Evolutionary conservation across 805 yeast species (phyloP).

Genomic region (Schizosaccharomyces lindneri): DNA sequence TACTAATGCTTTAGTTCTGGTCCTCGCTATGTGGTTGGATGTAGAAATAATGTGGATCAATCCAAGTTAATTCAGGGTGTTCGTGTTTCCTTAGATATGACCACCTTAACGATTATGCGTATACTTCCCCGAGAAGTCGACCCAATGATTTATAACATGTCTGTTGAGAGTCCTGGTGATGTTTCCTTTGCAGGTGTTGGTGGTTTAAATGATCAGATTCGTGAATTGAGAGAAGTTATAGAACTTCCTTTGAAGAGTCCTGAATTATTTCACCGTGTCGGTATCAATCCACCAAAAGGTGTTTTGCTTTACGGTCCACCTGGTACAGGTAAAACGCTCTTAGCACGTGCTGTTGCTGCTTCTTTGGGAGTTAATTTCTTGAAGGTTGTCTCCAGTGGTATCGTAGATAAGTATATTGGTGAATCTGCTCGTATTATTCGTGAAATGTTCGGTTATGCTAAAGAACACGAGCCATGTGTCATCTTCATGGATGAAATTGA

Average conservation of each 20-base stretch:
- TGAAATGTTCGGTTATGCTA: slow-evolving; percentile 95
- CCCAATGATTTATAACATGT: slow-evolving; percentile 94
- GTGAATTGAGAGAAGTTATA: slow-evolving; percentile 91
- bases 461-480: slow-evolving; percentile 93
- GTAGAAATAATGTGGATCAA: slow-evolving; percentile 75
- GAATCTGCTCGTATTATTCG: slow-evolving; percentile 89
- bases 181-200: slow-evolving; percentile 86
- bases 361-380: slow-evolving; percentile 95
- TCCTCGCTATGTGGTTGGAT: slow-evolving; percentile 92
- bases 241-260: slow-evolving; percentile 94
- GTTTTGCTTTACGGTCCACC: slow-evolving; percentile 94
- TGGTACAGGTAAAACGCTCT: slow-evolving; percentile 87
- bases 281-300: slow-evolving; percentile 97
- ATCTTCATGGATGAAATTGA: slow-evolving; percentile 97
- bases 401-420: slow-evolving; percentile 93
- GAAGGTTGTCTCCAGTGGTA: slow-evolving; percentile 94
- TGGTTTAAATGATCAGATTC: slow-evolving; percentile 82
- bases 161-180: slow-evolving; percentile 93
- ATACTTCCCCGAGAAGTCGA: slow-evolving; percentile 93
- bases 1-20: slow-evolving; percentile 28
- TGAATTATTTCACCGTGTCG: slow-evolving; percentile 81
- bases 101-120: slow-evolving; percentile 92
- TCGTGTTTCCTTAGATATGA: slow-evolving; percentile 90
- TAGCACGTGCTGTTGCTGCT: slow-evolving; percentile 96
- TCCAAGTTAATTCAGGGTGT: slow-evolving; percentile 73